Evolutionary conservation across 495 filamentous ascomycete genomes (phyloP), one percentile per base, ranked within the genome.

Genomic region (Neurospora terricola): DNA sequence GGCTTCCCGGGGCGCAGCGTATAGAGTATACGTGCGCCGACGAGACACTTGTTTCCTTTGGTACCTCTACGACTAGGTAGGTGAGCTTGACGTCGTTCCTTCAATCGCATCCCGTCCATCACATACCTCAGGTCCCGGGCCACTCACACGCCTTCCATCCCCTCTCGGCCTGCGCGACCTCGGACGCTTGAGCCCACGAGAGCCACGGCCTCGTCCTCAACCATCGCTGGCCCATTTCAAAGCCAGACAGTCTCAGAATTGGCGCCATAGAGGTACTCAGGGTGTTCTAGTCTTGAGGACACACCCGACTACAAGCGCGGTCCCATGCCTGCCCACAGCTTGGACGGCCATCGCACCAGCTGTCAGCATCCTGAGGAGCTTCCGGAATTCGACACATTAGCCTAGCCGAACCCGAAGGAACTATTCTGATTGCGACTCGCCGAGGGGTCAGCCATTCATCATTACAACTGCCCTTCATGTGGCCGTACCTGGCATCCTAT

Each of bases 1-100:
- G 80, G 79, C 59, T 75, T 54, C 77, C 80, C 80, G 80, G 80
- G 81, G 74, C 78, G 81, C 81, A 77, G 71, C 76, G 73, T 81
- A 78, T 78, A 81, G 45, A 77, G 66, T 78, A 70, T 69, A 75
- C 48, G 48, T 59, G 48, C 48, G 48, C 48, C 48, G 27, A 66
- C 54, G 54, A 66, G 54, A 66, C 27, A 66, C 27, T 66, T 77
- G 71, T 75, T 59, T 72, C 70, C 34, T 76, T 78, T 76, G 79
- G 40, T 78, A 77, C 72, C 38, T 7, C 70, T 59, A 30, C 54
- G 54, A 66, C 34, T 66, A 66, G 70, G 66, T 39, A 66, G 43
- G 30, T 72, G 59, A 38, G 5, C 54, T 66, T 66, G 54, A 66
- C 27, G 54, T 66, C 54, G 54, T 66, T 66, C 27, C 27, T 66